Percentiles rank a stretch among this genome's conserved stretches.
Evolutionary conservation across 768 basidiomycete genomes (phyloP).

Genomic region (Russula compacta): DNA sequence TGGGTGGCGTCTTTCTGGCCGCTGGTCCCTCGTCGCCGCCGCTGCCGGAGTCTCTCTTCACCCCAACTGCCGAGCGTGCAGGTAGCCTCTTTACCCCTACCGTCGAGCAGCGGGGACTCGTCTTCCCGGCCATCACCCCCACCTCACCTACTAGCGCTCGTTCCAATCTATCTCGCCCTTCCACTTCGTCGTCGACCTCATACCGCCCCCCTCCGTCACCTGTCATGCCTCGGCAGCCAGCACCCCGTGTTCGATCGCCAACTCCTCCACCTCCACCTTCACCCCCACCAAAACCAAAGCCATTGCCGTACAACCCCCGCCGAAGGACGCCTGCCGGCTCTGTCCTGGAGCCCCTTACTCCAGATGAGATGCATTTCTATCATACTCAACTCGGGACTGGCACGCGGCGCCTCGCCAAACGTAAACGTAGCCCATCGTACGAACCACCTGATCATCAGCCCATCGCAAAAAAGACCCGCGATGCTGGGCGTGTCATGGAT

Average conservation of each 20-base stretch:
- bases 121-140: conserved; percentile 1
- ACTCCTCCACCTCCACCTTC: conserved; percentile 19
- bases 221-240: conserved; percentile 11
- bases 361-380: conserved; percentile 19
- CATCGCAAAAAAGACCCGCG: conserved; percentile 44
- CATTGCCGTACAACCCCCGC: conserved; percentile 17
- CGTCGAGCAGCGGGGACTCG: conserved; percentile 10
- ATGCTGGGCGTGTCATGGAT: conserved; percentile 62
- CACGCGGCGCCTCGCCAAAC: conserved; percentile 26
- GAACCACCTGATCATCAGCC: conserved; percentile 21
- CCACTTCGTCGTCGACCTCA: conserved; percentile 20
- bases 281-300: conserved; percentile 20
- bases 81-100: conserved; percentile 11
- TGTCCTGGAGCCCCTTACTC: conserved; percentile 22
- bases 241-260: conserved; percentile 17
- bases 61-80: conserved; percentile 9
- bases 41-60: conserved; percentile 14
- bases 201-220: conserved; percentile 17
- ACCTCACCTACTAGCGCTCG: conserved; percentile 13
- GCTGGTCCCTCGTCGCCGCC: conserved; percentile 8
- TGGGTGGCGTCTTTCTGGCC: not conserved
- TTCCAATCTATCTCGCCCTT: conserved; percentile 16
- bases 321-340: conserved; percentile 24
- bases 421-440: conserved; percentile 22
- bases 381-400: conserved; percentile 27